phyloP scores from a whole-genome alignment of 345 rosid genomes.

The Moricandia arvensis region DNA sequence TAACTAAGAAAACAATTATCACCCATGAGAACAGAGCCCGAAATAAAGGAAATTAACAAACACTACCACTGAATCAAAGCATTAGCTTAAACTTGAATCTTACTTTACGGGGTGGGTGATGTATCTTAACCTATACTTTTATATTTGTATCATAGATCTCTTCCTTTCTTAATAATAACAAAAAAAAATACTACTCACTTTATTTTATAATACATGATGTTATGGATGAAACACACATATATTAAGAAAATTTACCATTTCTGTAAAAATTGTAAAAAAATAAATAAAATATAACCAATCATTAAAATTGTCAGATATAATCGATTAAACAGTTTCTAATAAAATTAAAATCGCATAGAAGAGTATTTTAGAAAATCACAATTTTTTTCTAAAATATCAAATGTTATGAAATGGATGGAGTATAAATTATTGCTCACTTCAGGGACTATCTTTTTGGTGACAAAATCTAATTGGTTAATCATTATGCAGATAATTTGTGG shows the following conservation, averaged over 20 bases:
- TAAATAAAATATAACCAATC: too few species aligned
- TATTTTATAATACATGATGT: too few species aligned
- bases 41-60: constrained; percentile 33
- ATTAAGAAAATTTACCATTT: too few species aligned
- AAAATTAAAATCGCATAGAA: too few species aligned
- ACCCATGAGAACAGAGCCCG: constrained; percentile 31
- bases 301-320: too few species aligned
- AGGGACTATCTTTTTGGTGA: constrained; percentile 21
- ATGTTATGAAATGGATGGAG: too few species aligned
- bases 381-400: too few species aligned
- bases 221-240: too few species aligned
- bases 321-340: too few species aligned
- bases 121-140: constrained; percentile 31
- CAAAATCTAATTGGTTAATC: constrained; percentile 36
- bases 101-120: constrained; percentile 33
- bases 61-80: constrained; percentile 36
- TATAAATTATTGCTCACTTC: constrained; percentile 23
- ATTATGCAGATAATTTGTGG: constrained; percentile 22
- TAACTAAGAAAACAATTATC: constrained; percentile 31
- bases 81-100: constrained; percentile 45
- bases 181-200: too few species aligned
- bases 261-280: too few species aligned
- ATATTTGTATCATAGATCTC: constrained; percentile 7
- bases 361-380: too few species aligned
- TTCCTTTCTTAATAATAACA: neutral